Base-by-base conservation (phyloP, 768 basidiomycete species). In the Rhizopogon vesiculosus region DNA sequence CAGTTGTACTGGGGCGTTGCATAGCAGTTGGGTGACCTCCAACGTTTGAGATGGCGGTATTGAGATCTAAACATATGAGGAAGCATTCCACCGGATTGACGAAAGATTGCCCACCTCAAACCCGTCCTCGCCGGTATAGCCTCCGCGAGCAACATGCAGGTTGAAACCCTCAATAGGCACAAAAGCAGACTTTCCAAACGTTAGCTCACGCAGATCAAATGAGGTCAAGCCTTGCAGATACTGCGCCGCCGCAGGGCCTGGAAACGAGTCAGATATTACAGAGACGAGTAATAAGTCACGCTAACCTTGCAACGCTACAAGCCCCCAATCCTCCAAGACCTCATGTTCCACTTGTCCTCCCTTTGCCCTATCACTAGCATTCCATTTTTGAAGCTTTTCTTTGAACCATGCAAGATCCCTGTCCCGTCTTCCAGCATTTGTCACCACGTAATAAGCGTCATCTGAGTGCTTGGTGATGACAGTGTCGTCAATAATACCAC, bases 101-200 rank as follows among this genome's bases (percentile, higher is more conserved):
- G 28, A 56, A 19, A 33, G 2, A 50, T 59, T 59, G 57, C 74
- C 56, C 25, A 86, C 93, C 79, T 99, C 97, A 61, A 99, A 98
- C 0, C 97, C 97, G 70, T 99, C 97, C 73, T 99, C 97, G 10
- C 97, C 97, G 0, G 97, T 98, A 72, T 99, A 99, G 5, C 97
- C 97, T 29, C 93, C 92, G 15, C 97, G 85, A 7, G 93, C 90
- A 31, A 98, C 83, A 66, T 98, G 93, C 38, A 91, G 80, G 3
- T 69, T 64, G 56, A 73, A 65, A 18, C 70, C 68, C 56, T 87
- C 86, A 42, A 97, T 79, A 1, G 88, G 83, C 8, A 92, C 80
- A 66, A 84, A 93, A 0, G 89, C 87, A 18, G 90, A 87, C 58
- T 83, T 86, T 40, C 94, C 93, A 64, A 99, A 98, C 28, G 86